Evolutionary conservation across 768 basidiomycete genomes (phyloP).

Genomic region (Lentinula sp.): DNA sequence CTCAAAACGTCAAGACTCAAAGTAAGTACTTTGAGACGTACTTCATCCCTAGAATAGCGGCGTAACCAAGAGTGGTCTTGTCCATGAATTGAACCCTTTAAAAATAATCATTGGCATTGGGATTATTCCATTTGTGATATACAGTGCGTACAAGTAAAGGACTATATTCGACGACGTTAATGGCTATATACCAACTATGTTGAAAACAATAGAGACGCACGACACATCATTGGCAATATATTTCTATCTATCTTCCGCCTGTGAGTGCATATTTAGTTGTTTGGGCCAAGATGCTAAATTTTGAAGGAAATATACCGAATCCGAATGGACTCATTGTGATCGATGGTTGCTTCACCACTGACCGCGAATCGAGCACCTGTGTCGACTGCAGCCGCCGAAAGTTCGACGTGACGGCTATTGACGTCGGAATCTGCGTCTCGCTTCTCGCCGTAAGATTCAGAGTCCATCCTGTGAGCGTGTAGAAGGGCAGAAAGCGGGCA

Average conservation of each 20-base stretch:
- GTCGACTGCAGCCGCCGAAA: constrained; percentile 23
- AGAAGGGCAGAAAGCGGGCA: neutral
- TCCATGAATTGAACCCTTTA: constrained; percentile 48
- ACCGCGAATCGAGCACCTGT: constrained; percentile 38
- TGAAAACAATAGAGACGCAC: neutral
- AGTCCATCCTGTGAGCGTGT: neutral
- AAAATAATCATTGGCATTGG: constrained; percentile 1
- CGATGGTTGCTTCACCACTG: constrained; percentile 22
- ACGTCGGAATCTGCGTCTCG: neutral
- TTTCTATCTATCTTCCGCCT: constrained; percentile 43
- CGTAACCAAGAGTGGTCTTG: constrained; percentile 41
- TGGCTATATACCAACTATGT: neutral
- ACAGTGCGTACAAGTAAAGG: constrained; percentile 26
- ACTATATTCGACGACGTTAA: constrained; percentile 8
- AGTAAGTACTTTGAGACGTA: constrained; percentile 14
- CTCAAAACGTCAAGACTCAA: neutral
- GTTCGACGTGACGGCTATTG: neutral
- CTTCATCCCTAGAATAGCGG: constrained; percentile 47
- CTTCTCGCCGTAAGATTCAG: neutral
- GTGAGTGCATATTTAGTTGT: neutral
- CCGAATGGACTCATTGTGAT: constrained; percentile 28
- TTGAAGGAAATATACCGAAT: constrained; percentile 23
- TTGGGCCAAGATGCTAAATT: neutral
- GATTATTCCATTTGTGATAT: neutral
- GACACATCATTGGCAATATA: constrained; percentile 47